phyloP scores from a whole-genome alignment of 2,329 filamentous ascomycete genomes.

The Thyridium curvatum region DNA sequence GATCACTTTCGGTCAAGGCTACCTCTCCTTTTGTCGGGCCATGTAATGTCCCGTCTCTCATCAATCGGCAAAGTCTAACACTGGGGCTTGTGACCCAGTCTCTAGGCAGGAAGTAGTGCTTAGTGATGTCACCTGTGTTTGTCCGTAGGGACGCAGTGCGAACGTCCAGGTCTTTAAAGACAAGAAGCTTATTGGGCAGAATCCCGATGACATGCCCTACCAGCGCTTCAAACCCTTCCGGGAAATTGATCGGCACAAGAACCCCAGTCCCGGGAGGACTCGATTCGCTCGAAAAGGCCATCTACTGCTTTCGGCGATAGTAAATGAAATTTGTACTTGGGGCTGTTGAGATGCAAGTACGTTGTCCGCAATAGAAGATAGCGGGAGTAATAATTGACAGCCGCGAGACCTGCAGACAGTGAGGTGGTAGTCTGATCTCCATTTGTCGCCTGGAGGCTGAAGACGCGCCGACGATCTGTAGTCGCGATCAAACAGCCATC shows the following conservation, averaged over 20 bases:
- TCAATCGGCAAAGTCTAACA: slow-evolving; percentile 9
- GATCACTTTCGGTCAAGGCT: slow-evolving; percentile 8
- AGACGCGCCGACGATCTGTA: slow-evolving; percentile 6
- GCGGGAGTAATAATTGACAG: slow-evolving; percentile 3
- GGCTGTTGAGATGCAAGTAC: too few relatives aligned
- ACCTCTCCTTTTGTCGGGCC: slow-evolving; percentile 12
- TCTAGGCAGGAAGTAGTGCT: slow-evolving; percentile 15
- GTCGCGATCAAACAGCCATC: slow-evolving; percentile 4
- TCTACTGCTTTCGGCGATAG: too few relatives aligned
- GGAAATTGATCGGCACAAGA: slow-evolving; percentile 1
- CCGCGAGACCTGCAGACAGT: slow-evolving; percentile 1
- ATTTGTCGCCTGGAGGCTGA: not conserved
- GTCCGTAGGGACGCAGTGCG: slow-evolving; percentile 7
- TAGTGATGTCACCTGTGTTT: slow-evolving; percentile 1
- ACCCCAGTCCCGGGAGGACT: not conserved
- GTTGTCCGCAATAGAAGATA: too few relatives aligned
- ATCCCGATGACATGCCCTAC: slow-evolving; percentile 10
- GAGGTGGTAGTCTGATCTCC: not conserved
- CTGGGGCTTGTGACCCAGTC: slow-evolving; percentile 13
- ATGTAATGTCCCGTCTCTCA: slow-evolving; percentile 10
- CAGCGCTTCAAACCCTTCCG: not conserved
- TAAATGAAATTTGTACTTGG: too few relatives aligned
- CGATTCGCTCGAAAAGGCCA: too few relatives aligned
- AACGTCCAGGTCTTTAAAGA: slow-evolving; percentile 13
- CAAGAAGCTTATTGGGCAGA: slow-evolving; percentile 9